These are phyloP conservation scores for Houttuynia cordata DNA, from an alignment of 164 flowering plant species.

Conservation along the genomic window DNA sequence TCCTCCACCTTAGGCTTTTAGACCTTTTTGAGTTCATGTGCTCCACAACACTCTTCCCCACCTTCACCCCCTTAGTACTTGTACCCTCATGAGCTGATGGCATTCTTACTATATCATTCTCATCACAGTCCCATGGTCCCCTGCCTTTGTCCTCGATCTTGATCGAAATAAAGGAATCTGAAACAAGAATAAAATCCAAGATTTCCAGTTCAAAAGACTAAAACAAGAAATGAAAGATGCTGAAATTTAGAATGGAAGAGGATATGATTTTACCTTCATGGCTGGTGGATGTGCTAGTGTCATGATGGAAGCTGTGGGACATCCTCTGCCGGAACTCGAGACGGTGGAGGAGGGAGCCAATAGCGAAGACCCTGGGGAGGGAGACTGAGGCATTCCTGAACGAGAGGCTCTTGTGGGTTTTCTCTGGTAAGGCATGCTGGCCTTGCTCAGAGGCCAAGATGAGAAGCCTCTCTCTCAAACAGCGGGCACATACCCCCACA, in stretches of 20 bases:
- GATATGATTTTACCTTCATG: slow-evolving; percentile 77
- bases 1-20: slow-evolving; percentile 55
- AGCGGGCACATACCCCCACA: slow-evolving; percentile 66
- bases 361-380: slow-evolving; percentile 44
- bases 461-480: slow-evolving; percentile 75
- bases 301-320: slow-evolving; percentile 15
- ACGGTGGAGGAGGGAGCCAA: slow-evolving; percentile 46
- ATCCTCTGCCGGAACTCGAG: slow-evolving; percentile 33
- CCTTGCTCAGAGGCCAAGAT: slow-evolving; percentile 51
- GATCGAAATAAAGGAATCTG: slow-evolving; percentile 89
- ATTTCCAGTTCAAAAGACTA: too few relatives aligned
- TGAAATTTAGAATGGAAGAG: too few relatives aligned
- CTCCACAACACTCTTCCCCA: slow-evolving; percentile 42
- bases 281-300: slow-evolving; percentile 30
- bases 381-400: slow-evolving; percentile 14
- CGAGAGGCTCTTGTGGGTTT: slow-evolving; percentile 4
- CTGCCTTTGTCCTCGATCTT: slow-evolving; percentile 68
- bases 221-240: too few relatives aligned
- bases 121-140: slow-evolving; percentile 71
- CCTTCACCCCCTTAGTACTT: slow-evolving; percentile 12
- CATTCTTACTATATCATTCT: slow-evolving; percentile 24
- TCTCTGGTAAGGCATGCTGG: slow-evolving; percentile 4
- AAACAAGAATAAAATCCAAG: not conserved
- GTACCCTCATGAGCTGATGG: not conserved
- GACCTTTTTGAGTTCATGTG: slow-evolving; percentile 35